Percentiles rank a stretch among this genome's conserved stretches.
These are phyloP conservation scores for Amphichorda felina DNA, from an alignment of 2,329 filamentous ascomycete species.

Conservation along the genomic window DNA sequence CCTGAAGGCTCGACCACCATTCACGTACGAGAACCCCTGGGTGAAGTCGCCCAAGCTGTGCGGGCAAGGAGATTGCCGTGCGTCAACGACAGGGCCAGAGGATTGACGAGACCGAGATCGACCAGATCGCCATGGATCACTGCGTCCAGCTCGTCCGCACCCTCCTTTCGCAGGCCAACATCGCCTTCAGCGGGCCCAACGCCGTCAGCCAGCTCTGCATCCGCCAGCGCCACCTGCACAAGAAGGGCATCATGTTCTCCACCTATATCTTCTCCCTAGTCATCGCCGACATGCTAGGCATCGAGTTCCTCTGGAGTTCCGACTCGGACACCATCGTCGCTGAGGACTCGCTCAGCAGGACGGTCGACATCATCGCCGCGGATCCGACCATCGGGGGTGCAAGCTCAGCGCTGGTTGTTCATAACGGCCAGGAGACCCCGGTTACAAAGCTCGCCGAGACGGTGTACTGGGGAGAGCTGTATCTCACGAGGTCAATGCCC, in stretches of 20 bases:
- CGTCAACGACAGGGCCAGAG: conserved; percentile 5
- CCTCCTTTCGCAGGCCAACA: conserved; percentile 8
- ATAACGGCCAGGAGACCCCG: conserved; percentile 9
- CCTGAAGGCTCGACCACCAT: conserved; percentile 8
- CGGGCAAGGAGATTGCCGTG: conserved; percentile 7
- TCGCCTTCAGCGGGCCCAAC: conserved; percentile 7
- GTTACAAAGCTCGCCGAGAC: conserved; percentile 10
- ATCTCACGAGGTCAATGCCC: conserved; percentile 11
- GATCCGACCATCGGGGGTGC: conserved; percentile 11
- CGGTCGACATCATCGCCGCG: conserved; percentile 8
- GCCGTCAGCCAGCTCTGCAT: conserved; percentile 10
- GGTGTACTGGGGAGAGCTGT: conserved; percentile 13
- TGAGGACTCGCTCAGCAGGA: conserved; percentile 8
- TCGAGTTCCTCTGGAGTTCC: conserved; percentile 13
- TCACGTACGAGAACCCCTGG: conserved; percentile 10
- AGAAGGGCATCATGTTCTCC: conserved; percentile 15
- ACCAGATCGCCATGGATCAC: conserved; percentile 9
- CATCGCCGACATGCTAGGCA: conserved; percentile 10
- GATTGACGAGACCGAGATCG: conserved; percentile 6
- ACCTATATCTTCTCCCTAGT: conserved; percentile 12
- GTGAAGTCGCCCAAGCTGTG: conserved; percentile 9
- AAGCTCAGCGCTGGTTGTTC: conserved; percentile 11
- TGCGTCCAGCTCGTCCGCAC: conserved; percentile 10
- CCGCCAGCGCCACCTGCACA: conserved; percentile 12
- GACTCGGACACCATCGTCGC: conserved; percentile 12